Evolutionary conservation across 768 basidiomycete species (phyloP).

Genomic region (Termitomyces sp.): DNA sequence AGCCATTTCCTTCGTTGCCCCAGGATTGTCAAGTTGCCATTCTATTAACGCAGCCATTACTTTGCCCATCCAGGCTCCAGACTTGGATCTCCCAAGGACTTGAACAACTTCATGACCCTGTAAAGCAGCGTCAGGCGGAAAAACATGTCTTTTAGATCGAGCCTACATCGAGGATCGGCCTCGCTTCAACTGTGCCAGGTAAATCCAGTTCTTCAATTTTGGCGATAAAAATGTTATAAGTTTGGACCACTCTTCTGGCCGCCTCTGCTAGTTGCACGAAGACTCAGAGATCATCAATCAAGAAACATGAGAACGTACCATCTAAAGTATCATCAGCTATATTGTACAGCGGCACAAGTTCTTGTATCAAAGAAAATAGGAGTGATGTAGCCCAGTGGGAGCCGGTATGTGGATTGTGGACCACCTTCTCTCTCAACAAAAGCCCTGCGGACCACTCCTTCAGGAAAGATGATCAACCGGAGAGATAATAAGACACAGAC

Average conservation of each 20-base stretch:
- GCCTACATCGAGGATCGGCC: conserved; percentile 75
- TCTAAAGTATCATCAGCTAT: conserved; percentile 32
- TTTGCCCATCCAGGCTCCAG: conserved; percentile 67
- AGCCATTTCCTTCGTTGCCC: conserved; percentile 62
- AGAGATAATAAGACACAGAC: conserved; percentile 29
- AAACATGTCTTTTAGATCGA: background rate
- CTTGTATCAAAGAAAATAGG: conserved; percentile 71
- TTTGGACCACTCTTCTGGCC: conserved; percentile 42
- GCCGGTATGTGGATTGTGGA: conserved; percentile 61
- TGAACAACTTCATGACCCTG: conserved; percentile 69
- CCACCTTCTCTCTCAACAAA: conserved; percentile 56
- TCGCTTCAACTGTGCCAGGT: conserved; percentile 55
- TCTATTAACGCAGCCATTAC: conserved; percentile 63
- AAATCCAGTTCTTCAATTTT: conserved; percentile 61
- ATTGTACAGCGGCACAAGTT: conserved; percentile 55
- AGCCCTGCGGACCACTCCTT: conserved; percentile 37
- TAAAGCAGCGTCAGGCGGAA: conserved; percentile 3
- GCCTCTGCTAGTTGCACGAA: conserved; percentile 29
- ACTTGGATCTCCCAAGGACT: conserved; percentile 45
- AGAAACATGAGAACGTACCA: conserved; percentile 26
- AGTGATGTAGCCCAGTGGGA: conserved; percentile 68
- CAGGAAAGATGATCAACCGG: background rate
- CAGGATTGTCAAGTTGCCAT: conserved; percentile 84
- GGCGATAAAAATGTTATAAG: conserved; percentile 62
- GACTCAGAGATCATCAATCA: background rate